Conservation (phyloP, 2,329 filamentous ascomycete species). For the Aspergillus cejpii region DNA sequence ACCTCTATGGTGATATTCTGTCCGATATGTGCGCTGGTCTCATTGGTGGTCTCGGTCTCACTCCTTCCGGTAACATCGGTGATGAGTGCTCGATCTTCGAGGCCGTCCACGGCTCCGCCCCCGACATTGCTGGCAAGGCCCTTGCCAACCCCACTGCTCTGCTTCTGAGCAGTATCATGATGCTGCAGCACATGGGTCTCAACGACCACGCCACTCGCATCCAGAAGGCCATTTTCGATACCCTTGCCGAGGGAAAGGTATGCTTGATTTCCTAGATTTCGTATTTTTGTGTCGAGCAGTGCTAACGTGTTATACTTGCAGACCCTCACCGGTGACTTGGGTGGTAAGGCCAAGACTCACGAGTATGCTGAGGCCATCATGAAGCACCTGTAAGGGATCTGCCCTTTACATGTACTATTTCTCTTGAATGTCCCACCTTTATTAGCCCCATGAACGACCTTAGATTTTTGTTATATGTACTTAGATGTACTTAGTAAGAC, state of each 20-base stretch:
- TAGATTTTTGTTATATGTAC: conserved; percentile 35
- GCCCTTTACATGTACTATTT: conserved; percentile 33
- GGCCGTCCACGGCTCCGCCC: conserved; percentile 94
- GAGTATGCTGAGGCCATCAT: conserved; percentile 95
- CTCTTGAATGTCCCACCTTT: conserved; percentile 25
- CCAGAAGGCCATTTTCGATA: conserved; percentile 91
- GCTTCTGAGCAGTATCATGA: conserved; percentile 95
- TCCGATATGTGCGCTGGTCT: conserved; percentile 99
- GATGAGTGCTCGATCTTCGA: conserved; percentile 99
- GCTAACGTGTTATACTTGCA: conserved; percentile 25
- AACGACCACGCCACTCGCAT: conserved; percentile 77
- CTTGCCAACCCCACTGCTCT: conserved; percentile 97
- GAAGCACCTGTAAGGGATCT: conserved; percentile 46
- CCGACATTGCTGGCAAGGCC: conserved; percentile 91
- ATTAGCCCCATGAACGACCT: conserved; percentile 34
- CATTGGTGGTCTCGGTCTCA: conserved; percentile 94
- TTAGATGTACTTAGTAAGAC: conserved; percentile 29
- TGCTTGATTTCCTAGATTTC: not conserved
- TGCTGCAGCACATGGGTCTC: conserved; percentile 97
- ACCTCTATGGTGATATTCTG: conserved; percentile 98
- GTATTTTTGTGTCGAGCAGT: not conserved
- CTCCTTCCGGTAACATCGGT: conserved; percentile 96
- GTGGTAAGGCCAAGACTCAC: conserved; percentile 90
- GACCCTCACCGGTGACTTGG: conserved; percentile 87
- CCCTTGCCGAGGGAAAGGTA: conserved; percentile 89